Percentiles rank a stretch among this genome's conserved stretches.
phyloP scores from a whole-genome alignment of 2,329 filamentous ascomycete genomes.

The Pyricularia grisea region DNA sequence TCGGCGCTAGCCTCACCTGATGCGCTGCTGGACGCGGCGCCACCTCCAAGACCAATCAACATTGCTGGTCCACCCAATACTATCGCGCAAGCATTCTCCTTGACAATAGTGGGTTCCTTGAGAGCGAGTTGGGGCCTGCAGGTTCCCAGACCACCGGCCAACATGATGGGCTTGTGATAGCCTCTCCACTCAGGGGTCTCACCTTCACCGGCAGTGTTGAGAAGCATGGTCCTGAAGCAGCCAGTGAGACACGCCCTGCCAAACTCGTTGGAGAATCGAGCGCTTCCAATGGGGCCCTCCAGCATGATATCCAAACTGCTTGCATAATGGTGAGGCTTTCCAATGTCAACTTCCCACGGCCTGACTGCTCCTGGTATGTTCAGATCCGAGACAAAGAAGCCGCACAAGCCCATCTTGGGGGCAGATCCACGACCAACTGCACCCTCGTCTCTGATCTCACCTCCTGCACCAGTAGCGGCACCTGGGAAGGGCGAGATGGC shows the following conservation, averaged over 20 bases:
- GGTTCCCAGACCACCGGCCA: constrained; percentile 89
- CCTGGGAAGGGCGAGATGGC: constrained; percentile 89
- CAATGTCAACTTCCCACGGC: constrained; percentile 88
- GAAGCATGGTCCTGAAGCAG: constrained; percentile 84
- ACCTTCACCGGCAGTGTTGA: constrained; percentile 48
- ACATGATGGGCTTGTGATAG: constrained; percentile 98
- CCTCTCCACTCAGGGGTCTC: constrained; percentile 61
- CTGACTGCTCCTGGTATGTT: constrained; percentile 73
- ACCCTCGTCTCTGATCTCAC: constrained; percentile 92
- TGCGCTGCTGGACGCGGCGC: constrained; percentile 84
- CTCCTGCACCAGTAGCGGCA: constrained; percentile 89
- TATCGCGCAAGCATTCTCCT: constrained; percentile 80
- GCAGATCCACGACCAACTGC: constrained; percentile 87
- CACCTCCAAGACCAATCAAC: constrained; percentile 93
- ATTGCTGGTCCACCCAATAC: constrained; percentile 94
- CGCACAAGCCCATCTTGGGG: constrained; percentile 84
- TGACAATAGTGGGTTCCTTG: constrained; percentile 71
- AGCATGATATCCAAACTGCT: constrained; percentile 96
- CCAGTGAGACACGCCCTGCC: constrained; percentile 81
- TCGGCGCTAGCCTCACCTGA: constrained; percentile 85
- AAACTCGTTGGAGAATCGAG: constrained; percentile 96
- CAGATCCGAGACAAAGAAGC: constrained; percentile 93
- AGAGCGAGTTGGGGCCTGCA: constrained; percentile 85
- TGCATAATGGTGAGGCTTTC: constrained; percentile 83
- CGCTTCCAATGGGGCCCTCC: constrained; percentile 89